Percentiles rank a stretch among this genome's conserved stretches.
These are phyloP conservation scores for Aspergillus mulundensis DNA, from an alignment of 495 filamentous ascomycete species.

Conservation along the genomic window DNA sequence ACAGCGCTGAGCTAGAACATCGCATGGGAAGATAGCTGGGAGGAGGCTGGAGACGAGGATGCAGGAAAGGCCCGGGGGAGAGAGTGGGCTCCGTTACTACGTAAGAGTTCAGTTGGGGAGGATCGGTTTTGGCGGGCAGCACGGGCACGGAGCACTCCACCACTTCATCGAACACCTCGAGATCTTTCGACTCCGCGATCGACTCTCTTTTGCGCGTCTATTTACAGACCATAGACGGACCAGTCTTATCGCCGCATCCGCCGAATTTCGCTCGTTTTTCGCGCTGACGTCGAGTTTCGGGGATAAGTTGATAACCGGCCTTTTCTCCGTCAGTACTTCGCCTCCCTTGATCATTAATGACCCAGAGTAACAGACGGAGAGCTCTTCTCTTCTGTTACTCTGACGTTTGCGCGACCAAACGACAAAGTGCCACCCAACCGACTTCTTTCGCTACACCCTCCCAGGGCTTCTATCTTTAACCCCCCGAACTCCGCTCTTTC, in stretches of 20 bases:
- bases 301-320: slow-evolving; percentile 24
- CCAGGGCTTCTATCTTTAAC: slow-evolving; percentile 18
- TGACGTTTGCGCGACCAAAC: slow-evolving; percentile 4
- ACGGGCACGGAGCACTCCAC: background rate
- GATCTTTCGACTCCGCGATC: background rate
- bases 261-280: slow-evolving; percentile 12
- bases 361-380: slow-evolving; percentile 24
- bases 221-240: background rate
- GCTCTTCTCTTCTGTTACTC: slow-evolving; percentile 22
- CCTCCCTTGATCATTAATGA: slow-evolving; percentile 12
- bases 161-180: background rate
- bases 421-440: slow-evolving; percentile 25
- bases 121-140: background rate
- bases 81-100: background rate
- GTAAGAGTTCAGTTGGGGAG: background rate
- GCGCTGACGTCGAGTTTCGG: slow-evolving; percentile 8
- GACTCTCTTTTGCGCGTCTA: background rate
- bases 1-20: slow-evolving; percentile 26
- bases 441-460: slow-evolving; percentile 16
- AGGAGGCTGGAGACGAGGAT: background rate
- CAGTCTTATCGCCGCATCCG: background rate
- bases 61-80: background rate
- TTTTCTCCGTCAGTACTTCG: slow-evolving; percentile 15
- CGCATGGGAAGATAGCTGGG: slow-evolving; percentile 11
- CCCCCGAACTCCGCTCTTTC: slow-evolving; percentile 18